Base-by-base conservation (phyloP, 2,329 filamentous ascomycete genomes). In the Aureobasidium sp. region DNA sequence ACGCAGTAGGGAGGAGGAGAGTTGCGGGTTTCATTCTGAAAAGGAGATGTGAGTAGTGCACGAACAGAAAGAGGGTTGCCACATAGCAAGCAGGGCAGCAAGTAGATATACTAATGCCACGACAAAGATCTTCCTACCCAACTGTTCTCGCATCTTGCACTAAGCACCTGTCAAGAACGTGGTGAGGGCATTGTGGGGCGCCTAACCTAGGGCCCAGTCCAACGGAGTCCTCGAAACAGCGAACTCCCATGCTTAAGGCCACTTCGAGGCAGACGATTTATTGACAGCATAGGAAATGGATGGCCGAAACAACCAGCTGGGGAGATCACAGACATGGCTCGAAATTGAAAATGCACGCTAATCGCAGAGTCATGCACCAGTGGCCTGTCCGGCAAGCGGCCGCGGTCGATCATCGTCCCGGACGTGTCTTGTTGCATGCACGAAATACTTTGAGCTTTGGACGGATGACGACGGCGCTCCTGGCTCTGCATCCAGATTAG, bases 171-270 rank as follows among this genome's bases (percentile, higher is more conserved):
- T 57, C 53, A 57, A 26, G 5, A 12, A 46, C 39, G 26, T 46
- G 41, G 27, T 55, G 37, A 57, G 53, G 53, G 27, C 53, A 57
- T 44, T 41, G 53, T 57, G 39, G 53, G 27, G 26, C 53, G 41
- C 53, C 53, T 57, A 57, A 46, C 53, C n/a, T 9, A 29, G n/a
- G 20, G 5, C 12, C 53, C 39, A 36, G 15, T 43, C 26, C 37
- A 2, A 32, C 37, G 26, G 37, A 20, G 15, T 29, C 15, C 37
- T 46, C 53, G 53, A 57, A 57, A 57, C 53, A 34, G 15, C 7
- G 1, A 57, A 24, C 29, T 57, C 53, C 34, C 39, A 57, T 57
- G 53, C 41, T 36, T 41, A 17, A 36, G 27, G 39, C 39, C 53
- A 32, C n/a, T 57, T 57, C 39, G 27, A 57, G 53, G 39, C 39